Evolutionary conservation across 2,329 filamentous ascomycete genomes (phyloP).

Genomic region (Xylariaceae sp.): DNA sequence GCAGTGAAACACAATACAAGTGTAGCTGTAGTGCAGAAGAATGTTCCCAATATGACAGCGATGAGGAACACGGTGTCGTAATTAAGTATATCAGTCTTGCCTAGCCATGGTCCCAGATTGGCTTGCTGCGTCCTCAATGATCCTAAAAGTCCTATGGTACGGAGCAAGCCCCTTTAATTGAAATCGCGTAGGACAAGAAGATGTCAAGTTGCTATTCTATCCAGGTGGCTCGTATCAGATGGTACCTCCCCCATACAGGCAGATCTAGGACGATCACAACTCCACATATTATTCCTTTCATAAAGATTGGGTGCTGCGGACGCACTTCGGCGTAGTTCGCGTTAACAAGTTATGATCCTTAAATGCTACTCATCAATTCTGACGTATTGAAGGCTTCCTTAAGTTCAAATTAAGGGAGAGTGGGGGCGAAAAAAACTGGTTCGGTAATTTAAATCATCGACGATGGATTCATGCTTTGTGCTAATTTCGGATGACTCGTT

Average conservation of each 20-base stretch:
- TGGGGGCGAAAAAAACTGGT: too few species aligned
- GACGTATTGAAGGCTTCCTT: background rate
- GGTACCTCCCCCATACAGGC: constrained; percentile 18
- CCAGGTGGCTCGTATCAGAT: background rate
- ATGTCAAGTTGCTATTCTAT: background rate
- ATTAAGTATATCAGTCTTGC: background rate
- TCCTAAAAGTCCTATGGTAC: background rate
- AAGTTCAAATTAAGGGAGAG: background rate
- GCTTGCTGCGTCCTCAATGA: background rate
- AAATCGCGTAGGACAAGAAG: constrained; percentile 1
- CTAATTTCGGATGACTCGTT: too few species aligned
- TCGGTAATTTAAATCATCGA: background rate
- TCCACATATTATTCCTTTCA: constrained; percentile 18
- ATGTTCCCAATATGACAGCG: background rate
- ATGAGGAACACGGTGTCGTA: background rate
- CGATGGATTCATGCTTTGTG: background rate
- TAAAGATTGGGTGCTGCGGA: background rate
- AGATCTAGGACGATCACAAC: constrained; percentile 10
- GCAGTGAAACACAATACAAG: background rate
- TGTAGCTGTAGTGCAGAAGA: background rate
- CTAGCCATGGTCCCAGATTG: background rate
- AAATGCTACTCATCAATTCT: background rate
- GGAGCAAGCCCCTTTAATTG: background rate
- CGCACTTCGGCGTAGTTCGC: constrained; percentile 9
- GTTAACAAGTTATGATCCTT: background rate